phyloP scores from a whole-genome alignment of 2,329 filamentous ascomycete genomes.

The Aspergillus ibericus region DNA sequence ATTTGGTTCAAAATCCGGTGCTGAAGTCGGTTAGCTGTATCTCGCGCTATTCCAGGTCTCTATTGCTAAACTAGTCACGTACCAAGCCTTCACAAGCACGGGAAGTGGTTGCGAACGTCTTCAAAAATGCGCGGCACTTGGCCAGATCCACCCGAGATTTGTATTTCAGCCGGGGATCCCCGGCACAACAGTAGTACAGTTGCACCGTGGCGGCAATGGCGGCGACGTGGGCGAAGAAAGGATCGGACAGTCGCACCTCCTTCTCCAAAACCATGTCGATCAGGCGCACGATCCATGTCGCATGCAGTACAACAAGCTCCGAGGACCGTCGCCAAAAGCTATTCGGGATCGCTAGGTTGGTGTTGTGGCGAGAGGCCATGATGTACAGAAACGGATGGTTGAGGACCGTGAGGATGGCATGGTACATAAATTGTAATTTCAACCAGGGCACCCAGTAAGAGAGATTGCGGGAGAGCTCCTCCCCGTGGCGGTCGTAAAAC shows the following conservation, averaged over 20 bases:
- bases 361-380: slow-evolving; percentile 53
- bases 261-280: slow-evolving; percentile 57
- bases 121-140: slow-evolving; percentile 53
- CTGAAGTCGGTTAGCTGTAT: slow-evolving; percentile 30
- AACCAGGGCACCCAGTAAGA: slow-evolving; percentile 56
- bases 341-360: slow-evolving; percentile 54
- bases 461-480: slow-evolving; percentile 48
- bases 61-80: slow-evolving; percentile 16
- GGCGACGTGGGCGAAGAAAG: slow-evolving; percentile 54
- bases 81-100: slow-evolving; percentile 50
- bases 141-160: slow-evolving; percentile 55
- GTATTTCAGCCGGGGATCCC: slow-evolving; percentile 50
- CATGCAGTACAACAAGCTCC: slow-evolving; percentile 53
- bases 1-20: slow-evolving; percentile 52
- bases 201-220: slow-evolving; percentile 57
- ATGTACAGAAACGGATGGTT: slow-evolving; percentile 58
- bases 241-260: slow-evolving; percentile 51
- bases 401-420: slow-evolving; percentile 52
- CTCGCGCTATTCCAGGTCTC: too few relatives aligned
- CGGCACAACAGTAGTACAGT: slow-evolving; percentile 55
- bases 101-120: slow-evolving; percentile 51
- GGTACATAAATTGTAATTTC: slow-evolving; percentile 56
- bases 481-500: slow-evolving; percentile 52
- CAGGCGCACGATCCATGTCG: slow-evolving; percentile 56
- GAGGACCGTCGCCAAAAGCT: slow-evolving; percentile 56